Evolutionary conservation across 2,329 filamentous ascomycete genomes (phyloP).

Genomic region (Venturia carpophila): DNA sequence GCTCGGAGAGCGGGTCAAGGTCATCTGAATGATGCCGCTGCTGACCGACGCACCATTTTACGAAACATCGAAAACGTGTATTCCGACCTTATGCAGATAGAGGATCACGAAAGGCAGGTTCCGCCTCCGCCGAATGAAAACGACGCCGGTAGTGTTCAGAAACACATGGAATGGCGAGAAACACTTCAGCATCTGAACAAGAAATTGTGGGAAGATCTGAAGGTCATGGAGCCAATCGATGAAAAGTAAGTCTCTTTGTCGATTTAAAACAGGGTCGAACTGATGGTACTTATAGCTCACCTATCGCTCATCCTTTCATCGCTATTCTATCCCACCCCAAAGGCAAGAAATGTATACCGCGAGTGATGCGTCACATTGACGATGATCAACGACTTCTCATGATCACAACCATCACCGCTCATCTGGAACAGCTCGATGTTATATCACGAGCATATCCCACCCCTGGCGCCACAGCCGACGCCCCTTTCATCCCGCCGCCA

Average conservation of each 20-base stretch:
- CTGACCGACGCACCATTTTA: constrained; percentile 35
- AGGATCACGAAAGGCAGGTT: constrained; percentile 81
- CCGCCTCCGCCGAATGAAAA: constrained; percentile 58
- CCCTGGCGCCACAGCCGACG: constrained; percentile 11
- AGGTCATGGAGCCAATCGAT: constrained; percentile 86
- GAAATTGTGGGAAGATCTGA: constrained; percentile 76
- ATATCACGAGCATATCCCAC: constrained; percentile 67
- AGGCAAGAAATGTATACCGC: constrained; percentile 91
- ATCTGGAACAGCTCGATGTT: constrained; percentile 87
- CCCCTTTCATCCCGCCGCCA: constrained; percentile 54
- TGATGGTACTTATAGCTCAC: constrained; percentile 48
- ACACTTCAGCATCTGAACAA: constrained; percentile 63
- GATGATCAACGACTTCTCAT: constrained; percentile 91
- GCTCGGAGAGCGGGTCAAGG: constrained; percentile 33
- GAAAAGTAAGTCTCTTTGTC: constrained; percentile 34
- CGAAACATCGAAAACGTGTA: constrained; percentile 87
- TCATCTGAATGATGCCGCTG: constrained; percentile 37
- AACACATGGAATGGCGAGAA: constrained; percentile 72
- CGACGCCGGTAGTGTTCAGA: constrained; percentile 61
- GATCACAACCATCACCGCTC: constrained; percentile 89
- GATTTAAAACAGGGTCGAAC: neutral
- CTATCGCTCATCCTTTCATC: constrained; percentile 80
- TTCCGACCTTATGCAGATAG: constrained; percentile 79
- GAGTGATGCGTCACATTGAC: constrained; percentile 87
- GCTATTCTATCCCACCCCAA: constrained; percentile 90